These are phyloP conservation scores for Wickerhamomyces hampshirensis DNA, from an alignment of 805 yeast genomes.

Conservation along the genomic window DNA sequence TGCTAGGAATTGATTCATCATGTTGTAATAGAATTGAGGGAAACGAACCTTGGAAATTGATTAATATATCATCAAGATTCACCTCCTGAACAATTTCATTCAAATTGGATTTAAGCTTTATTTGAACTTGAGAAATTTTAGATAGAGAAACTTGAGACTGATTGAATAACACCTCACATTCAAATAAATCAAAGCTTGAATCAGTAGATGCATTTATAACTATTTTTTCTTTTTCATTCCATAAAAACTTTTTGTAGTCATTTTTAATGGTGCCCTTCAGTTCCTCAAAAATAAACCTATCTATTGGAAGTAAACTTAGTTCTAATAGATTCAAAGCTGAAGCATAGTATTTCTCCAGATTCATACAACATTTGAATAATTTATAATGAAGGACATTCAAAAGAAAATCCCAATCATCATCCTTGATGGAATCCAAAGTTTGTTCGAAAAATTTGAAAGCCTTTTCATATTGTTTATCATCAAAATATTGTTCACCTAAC, in stretches of 20 bases:
- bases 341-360: slow-evolving; percentile 28
- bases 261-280: slow-evolving; percentile 2
- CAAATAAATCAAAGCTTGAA: slow-evolving; percentile 22
- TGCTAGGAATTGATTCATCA: slow-evolving; percentile 1
- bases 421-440: slow-evolving; percentile 32
- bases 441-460: slow-evolving; percentile 39
- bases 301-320: slow-evolving; percentile 24
- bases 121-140: slow-evolving; percentile 24
- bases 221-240: slow-evolving; percentile 8
- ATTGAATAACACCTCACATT: slow-evolving; percentile 21
- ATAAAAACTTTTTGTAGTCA: slow-evolving; percentile 3
- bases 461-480: slow-evolving; percentile 29
- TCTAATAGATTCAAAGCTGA: slow-evolving; percentile 31
- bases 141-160: slow-evolving; percentile 16
- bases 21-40: slow-evolving; percentile 14
- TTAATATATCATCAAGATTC: slow-evolving; percentile 7
- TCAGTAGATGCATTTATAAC: slow-evolving; percentile 22
- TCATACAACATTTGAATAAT: slow-evolving; percentile 34
- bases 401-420: slow-evolving; percentile 38
- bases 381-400: slow-evolving; percentile 30
- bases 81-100: slow-evolving; percentile 15
- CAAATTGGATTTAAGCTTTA: slow-evolving; percentile 25
- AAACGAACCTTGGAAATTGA: slow-evolving; percentile 14
- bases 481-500: slow-evolving; percentile 44
- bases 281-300: neutral